These are phyloP conservation scores for Bipolaris cookei DNA, from an alignment of 2,329 filamentous ascomycete species.

Conservation along the genomic window DNA sequence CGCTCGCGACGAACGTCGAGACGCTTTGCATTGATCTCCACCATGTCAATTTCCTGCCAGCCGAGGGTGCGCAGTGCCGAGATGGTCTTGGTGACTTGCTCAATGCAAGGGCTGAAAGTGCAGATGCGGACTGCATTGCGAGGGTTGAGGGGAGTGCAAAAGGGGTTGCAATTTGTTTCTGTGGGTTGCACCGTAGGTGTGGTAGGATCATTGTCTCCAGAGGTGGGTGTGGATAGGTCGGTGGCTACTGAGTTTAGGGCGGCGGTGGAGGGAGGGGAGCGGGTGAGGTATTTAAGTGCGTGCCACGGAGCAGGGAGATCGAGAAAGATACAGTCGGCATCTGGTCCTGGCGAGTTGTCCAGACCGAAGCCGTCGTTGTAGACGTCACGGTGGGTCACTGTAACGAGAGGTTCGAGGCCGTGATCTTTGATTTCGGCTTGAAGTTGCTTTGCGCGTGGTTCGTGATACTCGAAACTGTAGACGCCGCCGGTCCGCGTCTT, in stretches of 20 bases:
- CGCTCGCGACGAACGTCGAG: constrained; percentile 84
- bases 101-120: constrained; percentile 95
- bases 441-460: constrained; percentile 72
- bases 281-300: constrained; percentile 75
- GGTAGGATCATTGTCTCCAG: constrained; percentile 17
- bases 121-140: constrained; percentile 78
- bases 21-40: constrained; percentile 80
- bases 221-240: constrained; percentile 52
- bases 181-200: constrained; percentile 4
- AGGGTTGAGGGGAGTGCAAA: constrained; percentile 68
- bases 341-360: constrained; percentile 28
- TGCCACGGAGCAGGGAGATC: constrained; percentile 84
- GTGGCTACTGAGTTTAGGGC: constrained; percentile 36
- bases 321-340: constrained; percentile 75
- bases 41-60: constrained; percentile 93
- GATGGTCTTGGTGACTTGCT: constrained; percentile 89
- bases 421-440: constrained; percentile 73
- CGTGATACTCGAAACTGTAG: constrained; percentile 83
- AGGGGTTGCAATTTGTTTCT: constrained; percentile 25
- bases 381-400: constrained; percentile 79
- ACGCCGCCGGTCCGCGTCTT: constrained; percentile 65
- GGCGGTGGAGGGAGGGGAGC: constrained; percentile 50
- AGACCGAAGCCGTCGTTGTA: constrained; percentile 76
- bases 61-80: constrained; percentile 78
- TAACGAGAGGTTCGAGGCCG: constrained; percentile 68